Percentiles rank a stretch among this genome's conserved stretches.
phyloP scores from a whole-genome alignment of 2,329 filamentous ascomycete species.

The Capronia americana region DNA sequence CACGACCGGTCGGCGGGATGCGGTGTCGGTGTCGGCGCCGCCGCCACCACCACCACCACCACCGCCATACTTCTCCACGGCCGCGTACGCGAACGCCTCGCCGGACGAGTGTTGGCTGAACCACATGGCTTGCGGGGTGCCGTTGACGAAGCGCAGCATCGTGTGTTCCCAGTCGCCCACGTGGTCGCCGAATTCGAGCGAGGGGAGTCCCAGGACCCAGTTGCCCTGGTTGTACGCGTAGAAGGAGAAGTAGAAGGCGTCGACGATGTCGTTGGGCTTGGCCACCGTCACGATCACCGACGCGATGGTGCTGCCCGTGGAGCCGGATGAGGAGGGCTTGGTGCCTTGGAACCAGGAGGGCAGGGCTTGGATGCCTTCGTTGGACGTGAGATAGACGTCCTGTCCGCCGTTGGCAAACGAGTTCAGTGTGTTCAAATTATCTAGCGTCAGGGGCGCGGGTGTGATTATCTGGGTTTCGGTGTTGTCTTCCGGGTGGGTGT shows the following conservation, averaged over 20 bases:
- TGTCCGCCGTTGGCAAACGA: slow-evolving; percentile 51
- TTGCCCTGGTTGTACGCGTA: slow-evolving; percentile 57
- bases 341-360: slow-evolving; percentile 61
- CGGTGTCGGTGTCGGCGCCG: no score
- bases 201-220: slow-evolving; percentile 45
- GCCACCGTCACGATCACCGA: slow-evolving; percentile 64
- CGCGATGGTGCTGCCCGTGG: slow-evolving; percentile 55
- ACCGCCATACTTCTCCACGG: slow-evolving; percentile 55
- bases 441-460: slow-evolving; percentile 51
- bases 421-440: slow-evolving; percentile 59
- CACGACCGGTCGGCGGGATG: slow-evolving; percentile 63
- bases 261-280: slow-evolving; percentile 59
- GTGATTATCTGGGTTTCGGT: slow-evolving; percentile 46
- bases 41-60: slow-evolving; percentile 49
- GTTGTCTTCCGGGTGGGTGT: slow-evolving; percentile 56
- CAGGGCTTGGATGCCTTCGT: slow-evolving; percentile 54
- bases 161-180: slow-evolving; percentile 64
- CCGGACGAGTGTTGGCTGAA: slow-evolving; percentile 68
- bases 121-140: slow-evolving; percentile 63
- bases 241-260: slow-evolving; percentile 70
- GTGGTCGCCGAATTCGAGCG: slow-evolving; percentile 63
- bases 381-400: slow-evolving; percentile 58
- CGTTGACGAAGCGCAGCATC: slow-evolving; percentile 65
- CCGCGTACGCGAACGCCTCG: slow-evolving; percentile 65
- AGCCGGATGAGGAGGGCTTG: slow-evolving; percentile 58